A percentile compares a stretch with the other conserved stretches of the same genome.
These are phyloP conservation scores for Penicillium sp. DNA, from an alignment of 2,329 filamentous ascomycete species.

Conservation along the genomic window DNA sequence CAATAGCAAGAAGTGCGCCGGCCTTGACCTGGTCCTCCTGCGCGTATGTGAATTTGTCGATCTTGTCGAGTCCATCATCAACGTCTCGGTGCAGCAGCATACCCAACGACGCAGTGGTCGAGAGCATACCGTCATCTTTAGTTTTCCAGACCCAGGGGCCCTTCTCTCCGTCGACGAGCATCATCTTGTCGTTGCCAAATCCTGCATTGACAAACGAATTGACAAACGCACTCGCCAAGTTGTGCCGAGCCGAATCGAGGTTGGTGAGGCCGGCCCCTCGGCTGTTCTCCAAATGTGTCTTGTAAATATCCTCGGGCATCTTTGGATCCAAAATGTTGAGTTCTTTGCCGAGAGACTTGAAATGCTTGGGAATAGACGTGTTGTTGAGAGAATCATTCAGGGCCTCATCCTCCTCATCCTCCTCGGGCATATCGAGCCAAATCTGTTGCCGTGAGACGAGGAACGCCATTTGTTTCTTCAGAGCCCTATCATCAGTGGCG, in stretches of 20 bases:
- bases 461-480: slow-evolving; percentile 93
- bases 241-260: slow-evolving; percentile 90
- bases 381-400: slow-evolving; percentile 82
- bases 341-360: slow-evolving; percentile 90
- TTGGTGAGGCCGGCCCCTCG: slow-evolving; percentile 90
- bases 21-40: slow-evolving; percentile 80
- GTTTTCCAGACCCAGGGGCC: slow-evolving; percentile 98
- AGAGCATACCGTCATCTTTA: slow-evolving; percentile 96
- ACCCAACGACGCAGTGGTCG: slow-evolving; percentile 87
- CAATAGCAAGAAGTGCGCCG: slow-evolving; percentile 85
- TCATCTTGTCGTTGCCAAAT: slow-evolving; percentile 94
- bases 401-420: slow-evolving; percentile 64
- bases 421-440: slow-evolving; percentile 61
- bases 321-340: slow-evolving; percentile 96
- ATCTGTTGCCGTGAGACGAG: slow-evolving; percentile 88
- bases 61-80: slow-evolving; percentile 83
- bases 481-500: slow-evolving; percentile 68
- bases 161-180: slow-evolving; percentile 84
- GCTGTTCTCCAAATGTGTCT: slow-evolving; percentile 94
- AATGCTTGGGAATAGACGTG: slow-evolving; percentile 79
- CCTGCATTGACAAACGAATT: slow-evolving; percentile 97
- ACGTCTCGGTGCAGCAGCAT: slow-evolving; percentile 91
- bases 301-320: slow-evolving; percentile 97
- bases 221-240: slow-evolving; percentile 90
- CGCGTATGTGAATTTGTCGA: slow-evolving; percentile 88